Evolutionary conservation across 192 early-diverging fungal species (phyloP), one percentile per base, ranked within the genome.

Genomic region (Linnemannia hyalina): DNA sequence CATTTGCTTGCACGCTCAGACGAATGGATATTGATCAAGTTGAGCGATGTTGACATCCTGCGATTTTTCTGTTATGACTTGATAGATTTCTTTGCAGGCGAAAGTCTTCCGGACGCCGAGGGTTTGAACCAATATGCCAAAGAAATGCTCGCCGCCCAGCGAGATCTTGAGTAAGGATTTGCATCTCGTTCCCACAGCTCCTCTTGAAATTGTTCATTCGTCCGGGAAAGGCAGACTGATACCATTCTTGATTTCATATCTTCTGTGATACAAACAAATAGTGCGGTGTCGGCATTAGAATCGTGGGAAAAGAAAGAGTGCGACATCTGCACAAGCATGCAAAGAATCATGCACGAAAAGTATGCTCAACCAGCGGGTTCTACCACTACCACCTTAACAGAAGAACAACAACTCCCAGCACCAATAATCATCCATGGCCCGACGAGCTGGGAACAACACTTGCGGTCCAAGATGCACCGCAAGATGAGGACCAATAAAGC

Each of bases 281-380:
- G 86, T 68, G 77, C 57, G 5, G 73, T 85, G 32, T 68, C 78
- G 6, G 85, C 74, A n/a, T 49, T 90, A 8, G 77, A 83, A n/a
- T 80, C 88, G 3, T 97, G 95, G 96, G 91, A 89, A 72, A 94
- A 95, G 68, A 91, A 93, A 77, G 83, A 87, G 40, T 98, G 97
- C 75, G 84, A 82, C 26, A 86, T 96, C 1, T 98, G 97, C 77
- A 93, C 88, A 49, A 35, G 90, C 82, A 82, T 88, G 81, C 87
- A 88, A 29, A 41, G 77, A 47, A 49, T 82, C 11, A 82, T 82
- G 78, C 70, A 77, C 16, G 77, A 80, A 32, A 88, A 83, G 35
- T 78, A 75, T 23, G 54, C 15, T 3, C n/a, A 18, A 40, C 11
- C 55, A 20, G 5, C 20, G 44, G 70, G 46, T 15, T 89, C 72